Evolutionary conservation across 2,329 filamentous ascomycete genomes (phyloP).

Genomic region (Cryphonectria radicalis): DNA sequence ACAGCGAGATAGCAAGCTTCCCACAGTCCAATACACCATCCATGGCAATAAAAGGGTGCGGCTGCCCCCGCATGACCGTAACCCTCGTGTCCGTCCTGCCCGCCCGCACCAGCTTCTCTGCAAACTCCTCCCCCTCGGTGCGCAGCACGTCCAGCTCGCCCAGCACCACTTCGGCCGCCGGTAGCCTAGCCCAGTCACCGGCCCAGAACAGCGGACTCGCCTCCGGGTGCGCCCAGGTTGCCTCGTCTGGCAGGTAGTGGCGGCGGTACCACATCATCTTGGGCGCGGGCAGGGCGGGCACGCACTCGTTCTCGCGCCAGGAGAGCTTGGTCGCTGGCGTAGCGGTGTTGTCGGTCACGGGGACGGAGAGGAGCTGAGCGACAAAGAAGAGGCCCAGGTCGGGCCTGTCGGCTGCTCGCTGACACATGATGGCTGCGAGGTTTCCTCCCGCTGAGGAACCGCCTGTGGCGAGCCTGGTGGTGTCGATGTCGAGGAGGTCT

Average conservation of each 20-base stretch:
- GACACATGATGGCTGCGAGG: constrained; percentile 35
- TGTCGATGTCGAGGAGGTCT: constrained; percentile 44
- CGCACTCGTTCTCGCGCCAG: constrained; percentile 55
- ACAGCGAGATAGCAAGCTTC: constrained; percentile 50
- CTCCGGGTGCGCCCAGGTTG: constrained; percentile 53
- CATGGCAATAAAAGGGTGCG: constrained; percentile 64
- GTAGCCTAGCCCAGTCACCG: constrained; percentile 54
- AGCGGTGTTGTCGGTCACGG: constrained; percentile 63
- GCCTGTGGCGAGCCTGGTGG: constrained; percentile 33
- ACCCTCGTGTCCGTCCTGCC: constrained; percentile 51
- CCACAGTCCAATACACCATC: constrained; percentile 58
- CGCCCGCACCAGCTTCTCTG: constrained; percentile 48
- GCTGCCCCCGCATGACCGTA: constrained; percentile 57
- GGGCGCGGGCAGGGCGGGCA: constrained; percentile 55
- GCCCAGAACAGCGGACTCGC: constrained; percentile 58
- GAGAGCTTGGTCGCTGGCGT: constrained; percentile 47
- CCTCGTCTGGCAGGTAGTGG: constrained; percentile 56
- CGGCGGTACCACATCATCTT: constrained; percentile 67
- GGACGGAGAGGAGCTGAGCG: constrained; percentile 59
- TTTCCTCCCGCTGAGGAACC: constrained; percentile 38
- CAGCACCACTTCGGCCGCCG: constrained; percentile 56
- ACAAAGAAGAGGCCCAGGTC: constrained; percentile 40
- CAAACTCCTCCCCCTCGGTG: constrained; percentile 57
- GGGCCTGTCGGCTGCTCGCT: constrained; percentile 28
- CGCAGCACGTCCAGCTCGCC: constrained; percentile 62